Evolutionary conservation across 441 rosid genomes (phyloP).

Genomic region (Bocquillonia castaneifolia): DNA sequence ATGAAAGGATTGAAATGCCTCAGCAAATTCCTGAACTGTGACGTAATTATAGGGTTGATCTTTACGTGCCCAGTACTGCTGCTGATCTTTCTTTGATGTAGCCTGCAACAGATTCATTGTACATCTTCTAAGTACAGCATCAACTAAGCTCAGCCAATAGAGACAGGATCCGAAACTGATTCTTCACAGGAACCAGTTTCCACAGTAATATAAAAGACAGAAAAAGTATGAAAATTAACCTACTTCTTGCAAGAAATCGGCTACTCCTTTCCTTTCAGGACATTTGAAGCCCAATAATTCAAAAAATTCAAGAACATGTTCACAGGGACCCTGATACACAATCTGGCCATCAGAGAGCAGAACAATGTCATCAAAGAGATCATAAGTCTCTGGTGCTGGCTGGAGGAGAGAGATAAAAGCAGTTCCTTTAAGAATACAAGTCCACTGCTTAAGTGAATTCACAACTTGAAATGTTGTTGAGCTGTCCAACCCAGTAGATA

Average conservation of each 20-base stretch:
- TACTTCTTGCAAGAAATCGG: constrained; percentile 84
- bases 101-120: constrained; percentile 41
- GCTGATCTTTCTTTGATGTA: constrained; percentile 88
- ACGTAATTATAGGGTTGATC: constrained; percentile 63
- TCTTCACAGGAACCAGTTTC: too few species aligned
- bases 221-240: too few species aligned
- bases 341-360: constrained; percentile 65
- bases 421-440: constrained; percentile 56
- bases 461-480: constrained; percentile 64
- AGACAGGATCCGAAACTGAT: too few species aligned
- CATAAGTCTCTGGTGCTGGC: constrained; percentile 80
- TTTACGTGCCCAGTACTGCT: constrained; percentile 61
- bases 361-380: constrained; percentile 66
- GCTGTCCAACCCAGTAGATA: constrained; percentile 73
- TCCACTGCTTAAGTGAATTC: constrained; percentile 47
- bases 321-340: constrained; percentile 74
- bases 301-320: constrained; percentile 56
- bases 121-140: too few species aligned
- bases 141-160: too few species aligned
- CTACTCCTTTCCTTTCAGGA: constrained; percentile 70
- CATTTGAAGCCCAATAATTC: constrained; percentile 65
- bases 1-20: constrained; percentile 62
- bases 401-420: constrained; percentile 75
- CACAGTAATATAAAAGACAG: too few species aligned
- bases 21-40: constrained; percentile 55